Base-by-base conservation (phyloP, 2,329 filamentous ascomycete genomes). In the Trichoderma endophyticum region DNA sequence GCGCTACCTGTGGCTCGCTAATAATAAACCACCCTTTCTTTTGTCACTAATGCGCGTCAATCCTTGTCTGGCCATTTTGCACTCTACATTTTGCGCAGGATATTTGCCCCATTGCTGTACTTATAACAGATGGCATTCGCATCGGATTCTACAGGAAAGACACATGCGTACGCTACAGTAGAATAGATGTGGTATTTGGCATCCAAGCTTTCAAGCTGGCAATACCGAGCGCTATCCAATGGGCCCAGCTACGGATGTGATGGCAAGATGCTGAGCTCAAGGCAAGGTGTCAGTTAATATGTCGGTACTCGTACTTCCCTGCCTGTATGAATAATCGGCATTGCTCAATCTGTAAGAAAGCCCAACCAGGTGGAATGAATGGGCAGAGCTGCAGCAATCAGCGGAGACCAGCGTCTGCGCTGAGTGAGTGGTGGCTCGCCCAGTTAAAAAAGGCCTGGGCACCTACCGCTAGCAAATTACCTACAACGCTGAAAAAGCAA, bases 1-100 rank as follows among this genome's bases (percentile, higher is more conserved):
- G 69, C 69, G 51, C 69, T 71, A 71, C 61, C 43, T 59, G 48
- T 71, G 51, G 69, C 61, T 65, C 36, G 66, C 66, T 61, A 69
- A 69, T 61, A 69, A 69, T 69, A 69, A 61, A 54, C 57, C 39
- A 21, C 36, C 43, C 62, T 48, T 64, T 64, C 8, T 28, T 18
- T 51, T 28, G 39, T 21, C 39, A 43, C 54, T 39, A 67, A 43
- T 43, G 32, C 54, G 24, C 51, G 21, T 34, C 62, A 24, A 65
- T 65, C 62, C 62, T 65, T 34, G 62, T 54, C 28, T 30, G 12
- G 39, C 14, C 48, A 54, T 43, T 18, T 63, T 28, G 43, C 43
- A 30, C 18, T 39, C 26, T 43, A 18, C 15, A 59, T 26, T 21
- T 39, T 39, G 32, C 21, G 14, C 60, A 59, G 26, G 26, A 59